Evolutionary conservation across 768 basidiomycete species (phyloP).

Genomic region (Mycena latifolia): DNA sequence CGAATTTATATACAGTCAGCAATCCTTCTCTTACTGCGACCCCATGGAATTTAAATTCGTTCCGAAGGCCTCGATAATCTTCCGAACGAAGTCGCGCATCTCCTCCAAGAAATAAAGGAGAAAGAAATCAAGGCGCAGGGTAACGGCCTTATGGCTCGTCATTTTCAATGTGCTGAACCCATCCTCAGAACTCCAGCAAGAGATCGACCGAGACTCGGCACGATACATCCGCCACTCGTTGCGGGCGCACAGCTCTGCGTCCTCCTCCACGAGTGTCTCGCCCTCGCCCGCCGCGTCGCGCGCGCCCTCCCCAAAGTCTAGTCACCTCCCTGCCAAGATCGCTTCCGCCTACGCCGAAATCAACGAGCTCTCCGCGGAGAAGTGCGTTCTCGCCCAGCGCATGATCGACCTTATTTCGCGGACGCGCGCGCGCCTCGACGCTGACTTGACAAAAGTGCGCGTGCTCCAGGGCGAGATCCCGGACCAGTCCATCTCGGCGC

Average conservation of each 20-base stretch:
- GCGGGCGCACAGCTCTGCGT: slow-evolving; percentile 41
- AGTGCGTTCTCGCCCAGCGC: slow-evolving; percentile 59
- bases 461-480: slow-evolving; percentile 60
- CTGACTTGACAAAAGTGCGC: slow-evolving; percentile 61
- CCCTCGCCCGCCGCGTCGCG: slow-evolving; percentile 45
- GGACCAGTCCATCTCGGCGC: slow-evolving; percentile 39
- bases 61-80: slow-evolving; percentile 64
- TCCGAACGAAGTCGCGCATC: slow-evolving; percentile 63
- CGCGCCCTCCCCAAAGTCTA: slow-evolving; percentile 53
- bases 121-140: slow-evolving; percentile 60
- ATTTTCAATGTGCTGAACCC: neutral
- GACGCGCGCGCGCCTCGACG: slow-evolving; percentile 62
- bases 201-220: slow-evolving; percentile 62
- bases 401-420: slow-evolving; percentile 62
- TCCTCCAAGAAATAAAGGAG: slow-evolving; percentile 64
- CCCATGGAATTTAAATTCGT: slow-evolving; percentile 1
- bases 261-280: slow-evolving; percentile 36
- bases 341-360: slow-evolving; percentile 61
- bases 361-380: slow-evolving; percentile 58
- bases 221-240: slow-evolving; percentile 64
- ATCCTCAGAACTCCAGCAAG: slow-evolving; percentile 58
- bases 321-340: slow-evolving; percentile 56
- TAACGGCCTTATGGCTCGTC: slow-evolving; percentile 23
- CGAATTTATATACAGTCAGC: slow-evolving; percentile 67
- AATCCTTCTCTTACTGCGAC: neutral